Evolutionary conservation across 2,329 filamentous ascomycete species (phyloP), one percentile per base, ranked within the genome.

Genomic region (Venturiaceae sp.): DNA sequence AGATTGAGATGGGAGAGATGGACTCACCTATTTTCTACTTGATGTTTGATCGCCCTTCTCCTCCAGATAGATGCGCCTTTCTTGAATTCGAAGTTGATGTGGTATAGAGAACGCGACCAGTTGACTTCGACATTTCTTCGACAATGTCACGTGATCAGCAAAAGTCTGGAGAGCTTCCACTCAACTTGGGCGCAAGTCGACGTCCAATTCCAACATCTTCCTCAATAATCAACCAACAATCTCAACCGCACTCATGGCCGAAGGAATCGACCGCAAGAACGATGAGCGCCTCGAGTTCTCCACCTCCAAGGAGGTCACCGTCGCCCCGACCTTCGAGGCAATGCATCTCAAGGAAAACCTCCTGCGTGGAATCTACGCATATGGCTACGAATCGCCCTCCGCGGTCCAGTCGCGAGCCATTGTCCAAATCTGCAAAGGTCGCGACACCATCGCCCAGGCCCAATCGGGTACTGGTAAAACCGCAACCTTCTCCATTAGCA

Each of bases 251-350:
- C 88, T 63, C 66, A 99, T 97, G 94, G 90, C 92, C 63, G 92
- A 97, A 75, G 85, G 82, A 65, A 87, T 97, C 71, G 92, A 99
- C 76, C 87, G 90, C 77, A 92, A 92, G 77, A 85, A 86, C 64
- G 94, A 97, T 74, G 92, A 96, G 80, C 86, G 90, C 75, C 95
- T 97, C 86, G 92, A 97, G 79, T 97, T 99, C 75, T 88, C 87
- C 64, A 99, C 94, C 72, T 96, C 92, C 63, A 96, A 96, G 77
- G 94, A 97, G 81, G 92, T 97, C 61, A 94, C 88, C 2, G 94
- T 94, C 60, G 90, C 92, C 68, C 91, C 92, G 50, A 96, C 92
- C 57, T 94, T 95, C 71, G 89, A 95, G 78, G 88, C 90, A 62
- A 61, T 61, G 60, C 92, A 95, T 66, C 74, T 99, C 72, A 99